Base-by-base conservation (phyloP, 352 stramenopile species). In the Phytophthora macrochlamydospora region DNA sequence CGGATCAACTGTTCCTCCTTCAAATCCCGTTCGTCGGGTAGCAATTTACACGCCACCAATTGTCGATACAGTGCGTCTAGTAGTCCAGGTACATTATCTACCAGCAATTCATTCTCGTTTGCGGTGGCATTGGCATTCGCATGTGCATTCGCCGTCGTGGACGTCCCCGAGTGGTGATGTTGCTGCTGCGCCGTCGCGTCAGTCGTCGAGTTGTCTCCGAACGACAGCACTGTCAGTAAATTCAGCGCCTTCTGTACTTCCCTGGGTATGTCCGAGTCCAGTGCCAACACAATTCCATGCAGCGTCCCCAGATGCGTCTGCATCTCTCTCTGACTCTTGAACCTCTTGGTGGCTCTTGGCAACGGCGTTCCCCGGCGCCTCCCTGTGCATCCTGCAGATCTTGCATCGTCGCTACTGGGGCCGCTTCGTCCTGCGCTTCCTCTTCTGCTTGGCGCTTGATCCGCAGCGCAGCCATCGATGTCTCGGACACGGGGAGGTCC, bases 61-160 rank as follows among this genome's bases (percentile, higher is more conserved):
- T 94, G 87, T 0, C 87, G 79, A 62, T 91, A 89, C 11, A 94
- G 60, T 40, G 87, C 87, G 31, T 94, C 87, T 31, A 94, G 59
- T 14, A 94, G 73, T 4, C 85, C 87, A 0, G 87, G 84, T 1
- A 88, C 77, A 40, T 87, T 87, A 56, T 90, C 81, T 28, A 92
- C 62, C 44, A 91, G 44, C 59, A 94, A 55, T 40, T 90, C 79
- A 49, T 78, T 83, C 35, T 92, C 79, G 12, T 73, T 68, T 3
- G 68, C 71, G 24, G 71, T 78, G 11, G 67, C 60, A 7, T 67
- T 73, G 14, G 65, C 65, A 44, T 71, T 71, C 29, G 56, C 43
- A n/a, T 29, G 12, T 29, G 43, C 48, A 9, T 31, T 52, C 14
- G 58, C 48, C 28, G 44, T 32, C 18, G 49, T 24, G 18, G 18